phyloP scores from a whole-genome alignment of 2,329 filamentous ascomycete species.

The Aspergillus sp. region DNA sequence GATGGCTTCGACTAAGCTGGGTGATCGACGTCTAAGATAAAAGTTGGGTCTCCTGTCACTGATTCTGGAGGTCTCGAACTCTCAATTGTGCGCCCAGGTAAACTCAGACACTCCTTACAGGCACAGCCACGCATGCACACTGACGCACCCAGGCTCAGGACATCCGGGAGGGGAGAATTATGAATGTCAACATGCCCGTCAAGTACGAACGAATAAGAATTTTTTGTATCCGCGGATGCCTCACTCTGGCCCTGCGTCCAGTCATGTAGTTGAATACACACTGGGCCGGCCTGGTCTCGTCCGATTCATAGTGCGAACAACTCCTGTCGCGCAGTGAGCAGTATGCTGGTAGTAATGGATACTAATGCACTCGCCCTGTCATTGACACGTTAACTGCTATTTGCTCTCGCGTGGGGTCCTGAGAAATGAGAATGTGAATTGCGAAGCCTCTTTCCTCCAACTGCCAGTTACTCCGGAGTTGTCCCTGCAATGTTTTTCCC shows the following conservation, averaged over 20 bases:
- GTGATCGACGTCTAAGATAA: conserved; percentile 7
- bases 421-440: conserved; percentile 2
- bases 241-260: background rate
- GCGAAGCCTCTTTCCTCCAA: background rate
- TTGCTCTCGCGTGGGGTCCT: conserved; percentile 13
- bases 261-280: background rate
- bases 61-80: background rate
- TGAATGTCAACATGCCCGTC: background rate
- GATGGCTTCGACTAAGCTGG: background rate
- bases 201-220: background rate
- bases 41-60: background rate
- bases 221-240: conserved; percentile 6
- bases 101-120: conserved; percentile 12
- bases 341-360: background rate
- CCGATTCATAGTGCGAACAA: background rate
- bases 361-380: conserved; percentile 2
- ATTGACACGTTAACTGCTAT: conserved; percentile 14
- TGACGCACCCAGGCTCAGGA: background rate
- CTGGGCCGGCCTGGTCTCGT: background rate
- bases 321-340: too few relatives aligned
- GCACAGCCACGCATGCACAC: conserved; percentile 14
- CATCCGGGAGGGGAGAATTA: background rate
- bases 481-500: conserved; percentile 1
- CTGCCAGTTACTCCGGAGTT: background rate
- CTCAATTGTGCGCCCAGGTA: background rate